These are phyloP conservation scores for Hypocrella siamensis DNA, from an alignment of 2,329 filamentous ascomycete species.

Conservation along the genomic window DNA sequence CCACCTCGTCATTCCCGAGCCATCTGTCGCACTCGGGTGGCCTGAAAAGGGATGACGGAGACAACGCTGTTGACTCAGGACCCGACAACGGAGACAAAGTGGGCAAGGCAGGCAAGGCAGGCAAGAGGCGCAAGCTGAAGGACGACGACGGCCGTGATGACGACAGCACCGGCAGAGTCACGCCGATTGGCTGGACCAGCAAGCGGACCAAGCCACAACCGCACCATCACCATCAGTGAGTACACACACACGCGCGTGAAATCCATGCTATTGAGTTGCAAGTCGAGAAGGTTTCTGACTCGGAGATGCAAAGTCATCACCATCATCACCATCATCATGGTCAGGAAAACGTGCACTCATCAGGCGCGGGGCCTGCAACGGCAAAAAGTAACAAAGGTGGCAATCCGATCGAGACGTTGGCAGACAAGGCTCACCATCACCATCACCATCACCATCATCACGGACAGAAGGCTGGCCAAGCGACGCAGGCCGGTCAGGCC, in stretches of 20 bases:
- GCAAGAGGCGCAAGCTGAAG: constrained; percentile 55
- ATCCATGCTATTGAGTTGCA: neutral
- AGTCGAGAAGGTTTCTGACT: constrained; percentile 1
- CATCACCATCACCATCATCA: constrained; percentile 36
- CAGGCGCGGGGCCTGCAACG: constrained; percentile 23
- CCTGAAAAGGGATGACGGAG: constrained; percentile 37
- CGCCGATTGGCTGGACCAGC: constrained; percentile 41
- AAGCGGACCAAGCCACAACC: constrained; percentile 54
- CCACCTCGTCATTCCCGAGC: constrained; percentile 26
- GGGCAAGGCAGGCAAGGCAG: constrained; percentile 27
- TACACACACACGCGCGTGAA: no score
- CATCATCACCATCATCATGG: constrained; percentile 45
- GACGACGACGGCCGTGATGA: constrained; percentile 63
- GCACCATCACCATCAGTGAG: constrained; percentile 56
- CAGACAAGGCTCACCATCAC: constrained; percentile 26
- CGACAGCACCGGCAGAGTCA: constrained; percentile 43
- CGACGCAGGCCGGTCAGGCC: constrained; percentile 8
- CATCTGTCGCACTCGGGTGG: constrained; percentile 10
- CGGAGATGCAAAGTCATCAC: constrained; percentile 1
- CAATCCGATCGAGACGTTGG: constrained; percentile 28
- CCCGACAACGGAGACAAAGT: constrained; percentile 23
- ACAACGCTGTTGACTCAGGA: constrained; percentile 25
- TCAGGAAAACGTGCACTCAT: constrained; percentile 27
- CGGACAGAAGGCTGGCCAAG: constrained; percentile 16
- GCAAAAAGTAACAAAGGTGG: constrained; percentile 35